Percentiles rank a stretch among this genome's conserved stretches.
Evolutionary conservation across 164 flowering plant species (phyloP).

Genomic region (Aristolochia californica): DNA sequence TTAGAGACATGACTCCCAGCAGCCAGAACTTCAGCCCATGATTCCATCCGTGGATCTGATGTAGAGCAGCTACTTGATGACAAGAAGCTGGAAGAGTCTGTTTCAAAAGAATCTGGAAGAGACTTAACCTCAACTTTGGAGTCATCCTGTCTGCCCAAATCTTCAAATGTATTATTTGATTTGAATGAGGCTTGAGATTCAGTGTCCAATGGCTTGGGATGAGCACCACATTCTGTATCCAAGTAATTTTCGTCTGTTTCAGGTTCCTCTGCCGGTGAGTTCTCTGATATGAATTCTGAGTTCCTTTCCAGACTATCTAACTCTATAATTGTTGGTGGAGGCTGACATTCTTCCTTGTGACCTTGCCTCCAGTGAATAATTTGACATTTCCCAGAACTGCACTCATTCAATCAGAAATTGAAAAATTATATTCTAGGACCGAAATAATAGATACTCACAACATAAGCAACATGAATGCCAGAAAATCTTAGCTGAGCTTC

Average conservation of each 20-base stretch:
- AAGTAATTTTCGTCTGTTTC: slow-evolving; percentile 4
- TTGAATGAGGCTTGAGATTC: slow-evolving; percentile 13
- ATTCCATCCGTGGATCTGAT: slow-evolving; percentile 13
- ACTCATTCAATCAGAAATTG: slow-evolving; percentile 5
- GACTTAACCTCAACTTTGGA: slow-evolving; percentile 16
- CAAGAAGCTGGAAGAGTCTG: slow-evolving; percentile 15
- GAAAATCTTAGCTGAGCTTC: no score
- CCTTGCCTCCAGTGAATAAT: slow-evolving; percentile 84
- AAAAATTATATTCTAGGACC: background rate
- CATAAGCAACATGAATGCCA: no score
- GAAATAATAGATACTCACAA: no score
- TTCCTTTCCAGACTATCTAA: slow-evolving; percentile 15
- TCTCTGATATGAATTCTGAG: slow-evolving; percentile 7
- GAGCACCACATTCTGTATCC: slow-evolving; percentile 10
- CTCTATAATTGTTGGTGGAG: slow-evolving; percentile 13
- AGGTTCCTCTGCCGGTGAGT: slow-evolving; percentile 9
- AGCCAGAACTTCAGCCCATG: slow-evolving; percentile 29
- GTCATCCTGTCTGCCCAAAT: slow-evolving; percentile 11
- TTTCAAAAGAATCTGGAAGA: slow-evolving; percentile 13
- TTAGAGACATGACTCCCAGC: slow-evolving; percentile 19
- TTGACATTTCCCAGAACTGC: slow-evolving; percentile 83
- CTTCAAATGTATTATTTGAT: slow-evolving; percentile 8
- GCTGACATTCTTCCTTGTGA: slow-evolving; percentile 69
- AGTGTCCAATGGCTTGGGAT: slow-evolving; percentile 10
- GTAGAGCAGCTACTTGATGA: slow-evolving; percentile 23